Evolutionary conservation across 2,329 filamentous ascomycete species (phyloP).

Genomic region (Alternaria panax): DNA sequence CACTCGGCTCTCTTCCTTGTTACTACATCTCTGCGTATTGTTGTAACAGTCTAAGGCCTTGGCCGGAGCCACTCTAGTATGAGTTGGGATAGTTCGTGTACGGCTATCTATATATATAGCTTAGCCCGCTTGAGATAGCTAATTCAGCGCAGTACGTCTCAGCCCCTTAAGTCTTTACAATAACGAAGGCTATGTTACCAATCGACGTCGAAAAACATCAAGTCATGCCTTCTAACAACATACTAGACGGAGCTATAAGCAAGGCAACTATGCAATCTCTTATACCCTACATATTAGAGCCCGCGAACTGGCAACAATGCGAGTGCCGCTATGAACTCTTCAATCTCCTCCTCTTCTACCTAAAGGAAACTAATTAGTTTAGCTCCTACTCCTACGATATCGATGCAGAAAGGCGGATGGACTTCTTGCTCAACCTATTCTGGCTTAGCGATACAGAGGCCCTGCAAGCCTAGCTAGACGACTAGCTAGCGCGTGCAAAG

Average conservation of each 20-base stretch:
- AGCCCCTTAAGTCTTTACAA: not conserved
- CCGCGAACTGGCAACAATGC: constrained; percentile 1
- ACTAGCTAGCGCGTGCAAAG: not conserved
- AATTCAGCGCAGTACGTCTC: constrained; percentile 6
- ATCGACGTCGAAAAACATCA: not conserved
- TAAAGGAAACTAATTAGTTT: constrained; percentile 15
- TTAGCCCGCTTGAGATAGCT: constrained; percentile 4
- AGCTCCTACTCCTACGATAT: constrained; percentile 2
- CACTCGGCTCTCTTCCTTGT: not conserved
- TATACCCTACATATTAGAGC: not conserved
- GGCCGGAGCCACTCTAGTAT: constrained; percentile 7
- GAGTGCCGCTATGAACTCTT: constrained; percentile 13
- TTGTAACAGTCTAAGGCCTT: constrained; percentile 7
- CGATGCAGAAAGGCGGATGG: constrained; percentile 14
- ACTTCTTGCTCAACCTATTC: constrained; percentile 12
- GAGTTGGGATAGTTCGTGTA: constrained; percentile 14
- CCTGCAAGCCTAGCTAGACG: constrained; percentile 3
- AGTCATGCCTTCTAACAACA: not conserved
- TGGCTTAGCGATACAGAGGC: constrained; percentile 7
- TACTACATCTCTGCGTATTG: constrained; percentile 2
- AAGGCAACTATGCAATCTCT: not conserved
- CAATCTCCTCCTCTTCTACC: constrained; percentile 15
- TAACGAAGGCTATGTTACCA: not conserved
- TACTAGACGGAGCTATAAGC: too few species aligned
- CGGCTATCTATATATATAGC: constrained; percentile 12